Conservation (phyloP, 2,329 filamentous ascomycete genomes). For the Scedosporium boydii region DNA sequence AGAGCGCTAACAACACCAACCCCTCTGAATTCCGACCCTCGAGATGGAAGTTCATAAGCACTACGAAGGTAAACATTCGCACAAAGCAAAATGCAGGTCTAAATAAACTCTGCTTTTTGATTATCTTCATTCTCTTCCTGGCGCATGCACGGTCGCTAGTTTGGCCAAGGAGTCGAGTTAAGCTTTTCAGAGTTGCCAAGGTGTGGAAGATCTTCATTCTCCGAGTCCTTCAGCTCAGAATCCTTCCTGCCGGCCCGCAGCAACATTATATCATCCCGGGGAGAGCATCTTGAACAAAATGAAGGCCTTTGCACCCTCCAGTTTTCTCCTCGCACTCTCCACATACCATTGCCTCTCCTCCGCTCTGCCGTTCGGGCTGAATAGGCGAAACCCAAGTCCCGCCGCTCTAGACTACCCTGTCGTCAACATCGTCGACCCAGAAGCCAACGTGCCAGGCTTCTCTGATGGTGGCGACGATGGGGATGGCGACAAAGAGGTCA, state of each 20-base stretch:
- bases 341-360: conserved; percentile 8
- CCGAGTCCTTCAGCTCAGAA: not conserved
- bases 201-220: not conserved
- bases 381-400: conserved; percentile 19
- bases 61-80: not conserved
- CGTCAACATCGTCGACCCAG: conserved; percentile 6
- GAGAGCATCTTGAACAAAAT: conserved; percentile 15
- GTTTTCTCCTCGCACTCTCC: conserved; percentile 16
- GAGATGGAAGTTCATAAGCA: not conserved
- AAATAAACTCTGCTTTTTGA: not conserved
- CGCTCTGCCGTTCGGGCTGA: conserved; percentile 6
- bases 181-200: too few species aligned
- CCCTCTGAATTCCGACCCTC: not conserved
- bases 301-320: conserved; percentile 16
- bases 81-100: not conserved
- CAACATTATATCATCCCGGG: not conserved
- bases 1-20: not conserved
- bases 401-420: conserved; percentile 6
- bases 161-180: not conserved
- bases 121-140: not conserved
- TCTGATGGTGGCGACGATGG: not conserved
- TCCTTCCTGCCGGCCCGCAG: not conserved
- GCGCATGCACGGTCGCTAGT: not conserved
- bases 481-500: not conserved
- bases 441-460: not conserved